Percentiles rank a stretch among this genome's conserved stretches.
Conservation (phyloP, 2,329 filamentous ascomycete genomes). For the Magnaporthales sp. region DNA sequence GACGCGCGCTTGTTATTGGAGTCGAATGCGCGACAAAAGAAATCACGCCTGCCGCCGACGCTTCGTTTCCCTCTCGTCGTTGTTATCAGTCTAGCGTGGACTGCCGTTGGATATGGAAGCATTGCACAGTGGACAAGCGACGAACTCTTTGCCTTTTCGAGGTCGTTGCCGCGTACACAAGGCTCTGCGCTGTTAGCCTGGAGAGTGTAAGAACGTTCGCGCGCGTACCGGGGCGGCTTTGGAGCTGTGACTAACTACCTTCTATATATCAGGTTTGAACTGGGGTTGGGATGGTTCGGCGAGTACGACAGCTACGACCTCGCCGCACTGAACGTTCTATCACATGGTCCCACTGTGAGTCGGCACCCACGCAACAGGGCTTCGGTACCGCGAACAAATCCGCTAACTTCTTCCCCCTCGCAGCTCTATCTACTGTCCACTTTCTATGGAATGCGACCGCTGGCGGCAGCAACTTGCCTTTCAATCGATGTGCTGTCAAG, state of each 20-base stretch:
- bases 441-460: conserved; percentile 64
- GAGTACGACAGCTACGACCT: conserved; percentile 68
- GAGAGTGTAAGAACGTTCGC: conserved; percentile 40
- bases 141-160: conserved; percentile 60
- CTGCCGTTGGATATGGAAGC: conserved; percentile 54
- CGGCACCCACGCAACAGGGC: conserved; percentile 2
- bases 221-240: background rate
- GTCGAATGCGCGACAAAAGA: background rate
- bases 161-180: conserved; percentile 49
- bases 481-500: conserved; percentile 60
- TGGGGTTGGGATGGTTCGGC: conserved; percentile 65
- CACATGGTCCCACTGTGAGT: conserved; percentile 63
- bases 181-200: conserved; percentile 44
- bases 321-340: conserved; percentile 56
- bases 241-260: conserved; percentile 8
- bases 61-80: conserved; percentile 46
- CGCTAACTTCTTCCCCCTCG: background rate
- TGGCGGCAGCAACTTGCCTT: conserved; percentile 53
- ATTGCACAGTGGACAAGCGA: conserved; percentile 50
- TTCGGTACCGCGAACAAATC: background rate
- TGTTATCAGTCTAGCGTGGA: conserved; percentile 50
- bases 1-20: background rate
- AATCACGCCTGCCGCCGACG: conserved; percentile 30
- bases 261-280: conserved; percentile 44
- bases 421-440: conserved; percentile 65